Evolutionary conservation across 1,284 basidiomycete species (phyloP), one percentile per base, ranked within the genome.

Genomic region (Trichosporon ovoides): DNA sequence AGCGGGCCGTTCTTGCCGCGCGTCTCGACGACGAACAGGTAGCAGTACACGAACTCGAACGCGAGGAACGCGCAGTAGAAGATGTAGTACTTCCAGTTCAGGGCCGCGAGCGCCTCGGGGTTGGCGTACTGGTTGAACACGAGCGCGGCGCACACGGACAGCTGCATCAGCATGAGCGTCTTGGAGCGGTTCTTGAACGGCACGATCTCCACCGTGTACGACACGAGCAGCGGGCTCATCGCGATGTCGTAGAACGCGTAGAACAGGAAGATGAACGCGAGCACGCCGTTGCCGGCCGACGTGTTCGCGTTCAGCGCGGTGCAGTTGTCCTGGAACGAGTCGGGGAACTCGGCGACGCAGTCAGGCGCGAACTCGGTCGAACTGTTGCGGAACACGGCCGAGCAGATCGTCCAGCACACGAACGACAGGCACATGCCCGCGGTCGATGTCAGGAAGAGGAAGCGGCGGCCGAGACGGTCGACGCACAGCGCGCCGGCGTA

Each of bases 331-430:
- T 88, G 86, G 57, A 85, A 68, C 28, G 55, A 56, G 63, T 67
- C 66, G 80, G 85, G 89, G 75, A 24, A 35, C 35, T 40, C 28
- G 3, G 57, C 52, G 16, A 62, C 24, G 36, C 58, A 58, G 1
- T 13, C 52, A 5, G 53, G 56, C 14, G 51, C 58, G 12, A 66
- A 60, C 1, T 73, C 69, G 9, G 74, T 62, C 7, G 46, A 58
- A 3, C 37, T 46, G 36, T 52, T 46, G n/a, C 63, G 36, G 63
- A 67, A 90, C 52, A 82, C 69, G 1, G 85, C 84, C 18, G 85
- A 85, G 74, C 85, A 85, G 56, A 85, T 81, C 1, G 88, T 89
- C 79, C 88, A 87, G 59, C 86, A 70, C 13, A 66, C 56, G 62
- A 70, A 71, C 79, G 85, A 89, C 74, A 88, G 50, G 19, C 83